phyloP scores from a whole-genome alignment of 768 basidiomycete genomes.

The Leccinellum rugosiceps region DNA sequence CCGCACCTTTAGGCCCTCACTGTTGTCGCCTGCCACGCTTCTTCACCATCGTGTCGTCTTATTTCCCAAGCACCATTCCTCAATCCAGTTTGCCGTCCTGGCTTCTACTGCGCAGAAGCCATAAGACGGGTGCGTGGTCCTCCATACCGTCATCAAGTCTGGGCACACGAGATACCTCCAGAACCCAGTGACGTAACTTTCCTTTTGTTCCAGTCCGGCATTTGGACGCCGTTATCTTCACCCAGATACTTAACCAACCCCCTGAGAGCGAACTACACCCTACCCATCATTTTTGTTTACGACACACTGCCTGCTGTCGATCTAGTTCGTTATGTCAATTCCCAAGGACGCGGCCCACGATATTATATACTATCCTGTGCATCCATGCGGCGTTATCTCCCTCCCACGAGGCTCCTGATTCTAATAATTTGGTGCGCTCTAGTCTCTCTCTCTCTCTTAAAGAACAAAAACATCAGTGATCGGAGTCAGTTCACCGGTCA shows the following conservation, averaged over 20 bases:
- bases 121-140: conserved; percentile 1
- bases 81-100: not conserved
- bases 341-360: not conserved
- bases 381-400: not conserved
- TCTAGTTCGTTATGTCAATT: not conserved
- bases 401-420: not conserved
- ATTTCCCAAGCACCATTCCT: not conserved
- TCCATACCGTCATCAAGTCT: conserved; percentile 9
- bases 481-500: not conserved
- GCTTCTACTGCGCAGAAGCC: conserved; percentile 9
- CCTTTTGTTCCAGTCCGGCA: not conserved
- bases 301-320: not conserved
- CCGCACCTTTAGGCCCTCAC: not conserved
- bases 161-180: not conserved
- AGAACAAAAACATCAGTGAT: not conserved
- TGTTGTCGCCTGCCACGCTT: not conserved
- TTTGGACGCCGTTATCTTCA: not conserved
- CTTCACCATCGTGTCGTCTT: not conserved
- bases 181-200: not conserved
- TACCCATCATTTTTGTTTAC: not conserved
- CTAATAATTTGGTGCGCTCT: not conserved
- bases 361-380: not conserved
- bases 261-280: not conserved
- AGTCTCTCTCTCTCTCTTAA: not conserved
- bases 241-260: not conserved